These are phyloP conservation scores for Aquilaria sinensis DNA, from an alignment of 345 rosid genomes.

Conservation along the genomic window DNA sequence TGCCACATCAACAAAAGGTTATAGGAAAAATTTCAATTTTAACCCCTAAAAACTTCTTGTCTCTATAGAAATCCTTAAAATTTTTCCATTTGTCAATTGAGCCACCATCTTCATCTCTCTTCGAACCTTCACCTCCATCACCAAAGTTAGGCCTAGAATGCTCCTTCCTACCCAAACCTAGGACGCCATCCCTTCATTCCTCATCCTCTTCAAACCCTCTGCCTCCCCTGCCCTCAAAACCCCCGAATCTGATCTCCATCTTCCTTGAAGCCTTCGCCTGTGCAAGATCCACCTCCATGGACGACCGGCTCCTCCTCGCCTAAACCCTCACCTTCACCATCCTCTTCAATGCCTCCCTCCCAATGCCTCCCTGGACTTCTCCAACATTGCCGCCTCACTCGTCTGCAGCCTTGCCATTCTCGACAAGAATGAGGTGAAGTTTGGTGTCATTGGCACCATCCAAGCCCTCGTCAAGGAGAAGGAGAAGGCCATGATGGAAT, in stretches of 20 bases:
- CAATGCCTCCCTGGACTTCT: slow-evolving; percentile 19
- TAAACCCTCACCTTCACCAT: slow-evolving; percentile 32
- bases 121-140: slow-evolving; percentile 34
- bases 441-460: slow-evolving; percentile 50
- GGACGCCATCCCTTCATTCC: slow-evolving; percentile 30
- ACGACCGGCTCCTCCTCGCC: neutral
- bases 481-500: too few species aligned
- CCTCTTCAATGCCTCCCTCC: slow-evolving; percentile 55
- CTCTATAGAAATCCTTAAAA: too few species aligned
- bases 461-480: slow-evolving; percentile 37
- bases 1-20: too few species aligned
- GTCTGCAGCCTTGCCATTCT: slow-evolving; percentile 61
- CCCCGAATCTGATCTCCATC: too few species aligned
- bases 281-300: too few species aligned
- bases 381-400: slow-evolving; percentile 38
- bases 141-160: slow-evolving; percentile 38
- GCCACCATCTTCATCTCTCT: slow-evolving; percentile 13
- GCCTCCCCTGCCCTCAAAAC: slow-evolving; percentile 13
- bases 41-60: too few species aligned
- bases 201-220: slow-evolving; percentile 27
- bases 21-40: too few species aligned
- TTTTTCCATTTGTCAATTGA: too few species aligned
- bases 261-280: too few species aligned
- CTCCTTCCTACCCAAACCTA: slow-evolving; percentile 32
- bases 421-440: slow-evolving; percentile 63